These are phyloP conservation scores for Mucuna pruriens DNA, from an alignment of 306 rosid species.

Conservation along the genomic window DNA sequence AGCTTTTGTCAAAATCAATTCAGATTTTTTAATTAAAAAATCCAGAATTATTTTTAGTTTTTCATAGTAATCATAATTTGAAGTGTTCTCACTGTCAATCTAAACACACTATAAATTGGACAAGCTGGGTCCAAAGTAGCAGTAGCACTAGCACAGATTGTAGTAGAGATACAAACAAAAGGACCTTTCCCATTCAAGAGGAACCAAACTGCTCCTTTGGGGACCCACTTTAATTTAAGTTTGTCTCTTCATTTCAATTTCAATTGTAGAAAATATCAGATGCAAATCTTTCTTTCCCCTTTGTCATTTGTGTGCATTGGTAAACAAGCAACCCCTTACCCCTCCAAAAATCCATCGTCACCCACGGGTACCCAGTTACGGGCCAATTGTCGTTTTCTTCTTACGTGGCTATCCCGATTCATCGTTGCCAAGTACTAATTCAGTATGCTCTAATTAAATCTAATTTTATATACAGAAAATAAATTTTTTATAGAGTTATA, in stretches of 20 bases:
- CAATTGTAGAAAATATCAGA: neutral
- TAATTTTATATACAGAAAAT: too few relatives aligned
- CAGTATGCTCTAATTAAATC: too few relatives aligned
- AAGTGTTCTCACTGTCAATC: too few relatives aligned
- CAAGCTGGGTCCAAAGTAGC: neutral
- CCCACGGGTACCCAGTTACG: neutral
- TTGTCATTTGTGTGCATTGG: neutral
- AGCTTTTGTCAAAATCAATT: too few relatives aligned
- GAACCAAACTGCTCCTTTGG: neutral
- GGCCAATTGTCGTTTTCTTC: neutral
- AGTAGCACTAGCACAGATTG: neutral
- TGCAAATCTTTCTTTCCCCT: neutral
- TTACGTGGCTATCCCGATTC: conserved; percentile 9
- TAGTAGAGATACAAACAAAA: neutral
- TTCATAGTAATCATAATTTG: too few relatives aligned
- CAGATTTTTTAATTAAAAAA: too few relatives aligned
- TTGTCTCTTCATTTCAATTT: neutral
- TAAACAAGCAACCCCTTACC: neutral
- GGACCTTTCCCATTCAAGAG: neutral
- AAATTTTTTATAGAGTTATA: too few relatives aligned
- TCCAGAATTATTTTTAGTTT: too few relatives aligned
- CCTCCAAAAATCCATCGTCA: neutral
- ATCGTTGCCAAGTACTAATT: neutral
- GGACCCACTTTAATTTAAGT: neutral
- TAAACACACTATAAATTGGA: too few relatives aligned